Base-by-base conservation (phyloP, 352 stramenopile species). In the Pythium rhizo-oryzae region DNA sequence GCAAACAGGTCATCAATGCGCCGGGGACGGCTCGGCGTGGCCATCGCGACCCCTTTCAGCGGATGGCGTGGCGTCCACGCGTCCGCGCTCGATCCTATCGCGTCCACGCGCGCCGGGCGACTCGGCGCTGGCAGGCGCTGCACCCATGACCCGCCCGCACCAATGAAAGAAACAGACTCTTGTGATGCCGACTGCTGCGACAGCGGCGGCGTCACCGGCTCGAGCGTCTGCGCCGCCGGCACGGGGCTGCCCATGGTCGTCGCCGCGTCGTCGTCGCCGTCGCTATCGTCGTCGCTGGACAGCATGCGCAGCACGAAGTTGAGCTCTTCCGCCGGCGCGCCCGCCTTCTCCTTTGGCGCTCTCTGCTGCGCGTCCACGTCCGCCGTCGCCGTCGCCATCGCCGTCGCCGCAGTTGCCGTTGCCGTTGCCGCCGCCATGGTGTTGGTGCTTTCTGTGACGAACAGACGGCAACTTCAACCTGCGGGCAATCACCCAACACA, bases 231-330 rank as follows among this genome's bases (percentile, higher is more conserved):
- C 43, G 57, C 39, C 43, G 54, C 55, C 56, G 50, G 21, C 19
- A 61, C 21, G 8, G 72, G 72, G 37, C 75, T 82, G 21, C 54
- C 73, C 19, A 81, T 41, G 15, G 79, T 84, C 44, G 82, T 89
- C 47, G 75, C 76, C 21, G 61, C 67, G 46, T 69, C 68, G 54
- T 89, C 67, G 18, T 37, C 60, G 37, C 46, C 55, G 35, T 67
- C 59, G 33, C 50, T 61, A 21, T 33, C 54, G 23, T 68, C 66
- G 28, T 74, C 60, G 47, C 66, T 72, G 35, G 66, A 62, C 35
- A 65, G 59, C 53, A 68, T 30, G 33, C 44, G 59, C 43, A 72
- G 65, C n/a, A 71, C 54, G 43, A 71, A 75, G 21, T 37, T 65
- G 23, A 78, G 50, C 54, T 7, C 41, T 15, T 54, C 44, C 41